Evolutionary conservation across 495 filamentous ascomycete species (phyloP).

Genomic region (Glarea lozoyensis): DNA sequence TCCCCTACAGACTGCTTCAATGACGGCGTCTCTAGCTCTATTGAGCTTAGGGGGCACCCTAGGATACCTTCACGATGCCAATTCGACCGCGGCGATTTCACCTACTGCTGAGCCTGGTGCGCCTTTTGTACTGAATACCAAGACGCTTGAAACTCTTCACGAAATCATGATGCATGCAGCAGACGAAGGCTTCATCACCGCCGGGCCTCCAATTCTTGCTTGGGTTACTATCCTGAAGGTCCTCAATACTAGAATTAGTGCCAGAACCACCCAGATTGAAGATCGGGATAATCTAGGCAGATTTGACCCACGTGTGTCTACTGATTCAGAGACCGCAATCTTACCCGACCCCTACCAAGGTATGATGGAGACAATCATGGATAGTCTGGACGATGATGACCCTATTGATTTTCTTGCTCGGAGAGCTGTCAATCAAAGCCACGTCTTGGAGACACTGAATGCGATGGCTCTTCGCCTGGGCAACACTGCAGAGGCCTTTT

Average conservation of each 20-base stretch:
- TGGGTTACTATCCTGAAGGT: conserved; percentile 70
- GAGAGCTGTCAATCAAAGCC: conserved; percentile 41
- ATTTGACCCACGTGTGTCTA: conserved; percentile 10
- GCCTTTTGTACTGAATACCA: conserved; percentile 54
- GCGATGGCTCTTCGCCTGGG: conserved; percentile 43
- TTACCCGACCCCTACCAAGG: conserved; percentile 41
- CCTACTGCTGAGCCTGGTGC: conserved; percentile 26
- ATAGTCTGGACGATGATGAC: conserved; percentile 34
- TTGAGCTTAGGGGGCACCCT: conserved; percentile 54
- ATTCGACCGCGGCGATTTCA: conserved; percentile 24
- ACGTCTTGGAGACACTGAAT: conserved; percentile 55
- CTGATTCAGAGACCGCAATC: conserved; percentile 28
- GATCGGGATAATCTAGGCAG: neutral
- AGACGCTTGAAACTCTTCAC: conserved; percentile 56
- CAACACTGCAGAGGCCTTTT: conserved; percentile 31
- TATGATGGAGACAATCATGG: conserved; percentile 37
- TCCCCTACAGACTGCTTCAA: conserved; percentile 57
- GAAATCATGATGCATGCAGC: conserved; percentile 46
- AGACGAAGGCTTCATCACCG: conserved; percentile 33
- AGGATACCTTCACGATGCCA: conserved; percentile 25
- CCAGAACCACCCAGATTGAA: neutral
- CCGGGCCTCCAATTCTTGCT: conserved; percentile 60
- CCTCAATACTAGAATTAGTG: conserved; percentile 26
- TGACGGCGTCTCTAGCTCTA: conserved; percentile 64
- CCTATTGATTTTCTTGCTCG: conserved; percentile 35